A percentile compares a stretch with the other conserved stretches of the same genome.
Conservation (phyloP, 345 rosid genomes). For the Citrus maxima region DNA sequence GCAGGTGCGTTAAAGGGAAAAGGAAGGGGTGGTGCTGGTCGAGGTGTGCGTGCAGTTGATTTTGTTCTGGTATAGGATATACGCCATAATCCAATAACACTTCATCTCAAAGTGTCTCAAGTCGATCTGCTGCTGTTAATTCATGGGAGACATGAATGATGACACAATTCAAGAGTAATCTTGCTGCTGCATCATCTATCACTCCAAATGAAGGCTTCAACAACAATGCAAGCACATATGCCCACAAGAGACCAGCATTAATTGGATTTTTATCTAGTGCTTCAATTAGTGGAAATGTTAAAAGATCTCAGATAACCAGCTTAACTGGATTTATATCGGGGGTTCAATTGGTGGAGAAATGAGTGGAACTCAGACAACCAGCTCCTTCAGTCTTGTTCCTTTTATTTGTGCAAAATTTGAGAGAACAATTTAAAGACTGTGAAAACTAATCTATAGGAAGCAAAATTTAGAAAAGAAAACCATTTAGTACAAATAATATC, state of each 20-base stretch:
- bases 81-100: conserved; percentile 47
- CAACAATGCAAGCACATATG: conserved; percentile 33
- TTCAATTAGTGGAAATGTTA: conserved; percentile 73
- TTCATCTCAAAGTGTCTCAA: conserved; percentile 22
- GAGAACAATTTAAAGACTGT: too few relatives aligned
- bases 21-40: conserved; percentile 61
- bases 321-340: conserved; percentile 87
- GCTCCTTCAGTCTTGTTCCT: conserved; percentile 20
- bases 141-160: conserved; percentile 63
- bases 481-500: too few relatives aligned
- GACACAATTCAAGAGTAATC: conserved; percentile 81
- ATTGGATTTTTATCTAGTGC: conserved; percentile 92
- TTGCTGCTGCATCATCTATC: conserved; percentile 78
- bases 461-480: too few relatives aligned
- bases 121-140: conserved; percentile 62
- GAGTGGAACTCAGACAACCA: conserved; percentile 38
- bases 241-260: conserved; percentile 68
- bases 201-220: conserved; percentile 40
- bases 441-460: too few relatives aligned
- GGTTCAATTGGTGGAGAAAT: conserved; percentile 81
- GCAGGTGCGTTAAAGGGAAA: conserved; percentile 77
- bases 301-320: conserved; percentile 41
- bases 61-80: conserved; percentile 90
- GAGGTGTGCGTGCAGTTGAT: conserved; percentile 98
- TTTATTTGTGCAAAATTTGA: too few relatives aligned